Evolutionary conservation across 345 rosid species (phyloP).

Genomic region (Syzygium oleosum): DNA sequence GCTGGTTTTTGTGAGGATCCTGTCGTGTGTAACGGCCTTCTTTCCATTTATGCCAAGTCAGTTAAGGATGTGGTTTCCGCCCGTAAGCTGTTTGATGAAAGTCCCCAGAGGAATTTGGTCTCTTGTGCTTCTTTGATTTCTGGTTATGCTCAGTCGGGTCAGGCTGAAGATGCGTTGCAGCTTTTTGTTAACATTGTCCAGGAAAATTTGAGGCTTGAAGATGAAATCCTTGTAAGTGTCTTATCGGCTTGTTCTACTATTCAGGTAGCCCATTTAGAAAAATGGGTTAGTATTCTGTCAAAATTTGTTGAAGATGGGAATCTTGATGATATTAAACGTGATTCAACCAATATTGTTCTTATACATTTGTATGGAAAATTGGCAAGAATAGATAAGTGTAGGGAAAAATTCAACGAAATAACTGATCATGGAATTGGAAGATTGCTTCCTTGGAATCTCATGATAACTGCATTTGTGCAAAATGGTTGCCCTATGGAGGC

Average conservation of each 20-base stretch:
- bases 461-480: slow-evolving; percentile 29
- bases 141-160: slow-evolving; percentile 20
- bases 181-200: slow-evolving; percentile 18
- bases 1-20: slow-evolving; percentile 17
- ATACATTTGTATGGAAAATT: slow-evolving; percentile 28
- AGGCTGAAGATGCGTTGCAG: slow-evolving; percentile 19
- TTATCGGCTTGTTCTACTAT: slow-evolving; percentile 25
- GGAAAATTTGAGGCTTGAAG: slow-evolving; percentile 15
- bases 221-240: slow-evolving; percentile 27
- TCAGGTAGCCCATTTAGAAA: slow-evolving; percentile 10
- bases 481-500: slow-evolving; percentile 29
- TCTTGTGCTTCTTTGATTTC: slow-evolving; percentile 25
- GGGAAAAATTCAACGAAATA: slow-evolving; percentile 23
- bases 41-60: slow-evolving; percentile 11
- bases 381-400: slow-evolving; percentile 21
- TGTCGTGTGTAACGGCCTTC: slow-evolving; percentile 20
- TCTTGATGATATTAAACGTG: neutral
- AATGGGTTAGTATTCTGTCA: slow-evolving; percentile 16
- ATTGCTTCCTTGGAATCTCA: slow-evolving; percentile 35
- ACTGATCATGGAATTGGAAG: slow-evolving; percentile 8
- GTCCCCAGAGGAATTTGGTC: slow-evolving; percentile 19
- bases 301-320: neutral
- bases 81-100: slow-evolving; percentile 31
- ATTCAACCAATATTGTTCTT: slow-evolving; percentile 21
- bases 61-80: slow-evolving; percentile 22